Percentiles rank a stretch among this genome's conserved stretches.
These are phyloP conservation scores for Exserohilum turcica DNA, from an alignment of 2,329 filamentous ascomycete genomes.

Conservation along the genomic window DNA sequence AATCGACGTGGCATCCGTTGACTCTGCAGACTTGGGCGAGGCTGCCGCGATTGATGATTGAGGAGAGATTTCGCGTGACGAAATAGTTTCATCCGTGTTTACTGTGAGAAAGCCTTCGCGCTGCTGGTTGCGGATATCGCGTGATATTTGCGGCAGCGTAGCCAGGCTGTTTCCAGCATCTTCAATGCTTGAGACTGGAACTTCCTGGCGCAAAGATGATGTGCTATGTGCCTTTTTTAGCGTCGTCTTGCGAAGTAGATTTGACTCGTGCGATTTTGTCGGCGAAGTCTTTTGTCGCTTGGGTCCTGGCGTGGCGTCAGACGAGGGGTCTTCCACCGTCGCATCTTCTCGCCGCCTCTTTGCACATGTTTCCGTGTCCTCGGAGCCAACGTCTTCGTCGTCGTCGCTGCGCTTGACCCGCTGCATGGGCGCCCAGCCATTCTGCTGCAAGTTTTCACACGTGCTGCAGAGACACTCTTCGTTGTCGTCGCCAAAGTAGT, in stretches of 20 bases:
- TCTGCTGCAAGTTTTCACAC: conserved; percentile 75
- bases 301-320: conserved; percentile 19
- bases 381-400: conserved; percentile 9
- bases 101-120: conserved; percentile 39
- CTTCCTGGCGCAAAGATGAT: conserved; percentile 38
- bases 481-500: conserved; percentile 94
- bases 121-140: conserved; percentile 41
- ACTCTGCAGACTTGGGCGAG: conserved; percentile 44
- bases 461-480: conserved; percentile 91
- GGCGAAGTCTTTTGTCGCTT: conserved; percentile 25
- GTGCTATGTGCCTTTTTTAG: conserved; percentile 43
- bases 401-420: conserved; percentile 43
- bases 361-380: conserved; percentile 19
- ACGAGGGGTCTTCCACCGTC: conserved; percentile 15
- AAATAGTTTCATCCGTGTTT: conserved; percentile 34
- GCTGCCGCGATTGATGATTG: conserved; percentile 31
- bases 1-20: conserved; percentile 47
- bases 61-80: conserved; percentile 38
- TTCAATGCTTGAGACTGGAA: conserved; percentile 43
- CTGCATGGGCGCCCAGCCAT: conserved; percentile 74
- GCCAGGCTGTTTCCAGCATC: conserved; percentile 28
- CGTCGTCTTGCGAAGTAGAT: conserved; percentile 29
- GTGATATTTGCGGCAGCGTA: conserved; percentile 21
- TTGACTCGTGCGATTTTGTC: conserved; percentile 16
- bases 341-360: conserved; percentile 38